Evolutionary conservation across 2,329 filamentous ascomycete species (phyloP).

Genomic region (Curvularia spicifera): DNA sequence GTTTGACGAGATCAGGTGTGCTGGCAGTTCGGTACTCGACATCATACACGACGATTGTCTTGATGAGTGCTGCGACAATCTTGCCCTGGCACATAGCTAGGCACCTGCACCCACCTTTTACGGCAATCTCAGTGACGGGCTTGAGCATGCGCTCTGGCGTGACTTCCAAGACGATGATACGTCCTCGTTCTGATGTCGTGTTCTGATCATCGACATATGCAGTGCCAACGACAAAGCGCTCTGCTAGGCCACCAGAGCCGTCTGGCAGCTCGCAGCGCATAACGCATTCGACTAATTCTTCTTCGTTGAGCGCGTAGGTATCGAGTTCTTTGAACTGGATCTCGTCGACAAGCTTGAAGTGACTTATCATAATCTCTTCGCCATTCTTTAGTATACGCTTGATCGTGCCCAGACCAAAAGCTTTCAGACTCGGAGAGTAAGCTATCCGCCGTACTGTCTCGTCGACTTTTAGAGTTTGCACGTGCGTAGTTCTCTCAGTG

Average conservation of each 20-base stretch:
- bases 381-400: constrained; percentile 72
- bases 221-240: constrained; percentile 91
- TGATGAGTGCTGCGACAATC: constrained; percentile 86
- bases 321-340: constrained; percentile 82
- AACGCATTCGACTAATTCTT: constrained; percentile 85
- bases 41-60: constrained; percentile 72
- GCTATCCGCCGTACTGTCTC: constrained; percentile 87
- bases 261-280: constrained; percentile 76
- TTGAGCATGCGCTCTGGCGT: constrained; percentile 76
- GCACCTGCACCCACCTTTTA: constrained; percentile 82
- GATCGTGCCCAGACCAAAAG: constrained; percentile 87
- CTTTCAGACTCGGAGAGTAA: constrained; percentile 78
- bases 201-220: constrained; percentile 72
- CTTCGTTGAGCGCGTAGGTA: constrained; percentile 67
- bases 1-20: constrained; percentile 66
- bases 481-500: constrained; percentile 83
- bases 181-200: constrained; percentile 64
- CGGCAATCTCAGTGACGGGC: constrained; percentile 69
- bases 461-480: constrained; percentile 77
- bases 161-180: constrained; percentile 85
- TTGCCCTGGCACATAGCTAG: constrained; percentile 73
- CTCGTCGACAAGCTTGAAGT: constrained; percentile 91
- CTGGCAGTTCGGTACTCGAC: constrained; percentile 62
- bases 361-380: constrained; percentile 76
- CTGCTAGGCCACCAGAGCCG: constrained; percentile 62